A percentile compares a stretch with the other conserved stretches of the same genome.
These are phyloP conservation scores for Penicillium sp. DNA, from an alignment of 2,329 filamentous ascomycete species.

Conservation along the genomic window DNA sequence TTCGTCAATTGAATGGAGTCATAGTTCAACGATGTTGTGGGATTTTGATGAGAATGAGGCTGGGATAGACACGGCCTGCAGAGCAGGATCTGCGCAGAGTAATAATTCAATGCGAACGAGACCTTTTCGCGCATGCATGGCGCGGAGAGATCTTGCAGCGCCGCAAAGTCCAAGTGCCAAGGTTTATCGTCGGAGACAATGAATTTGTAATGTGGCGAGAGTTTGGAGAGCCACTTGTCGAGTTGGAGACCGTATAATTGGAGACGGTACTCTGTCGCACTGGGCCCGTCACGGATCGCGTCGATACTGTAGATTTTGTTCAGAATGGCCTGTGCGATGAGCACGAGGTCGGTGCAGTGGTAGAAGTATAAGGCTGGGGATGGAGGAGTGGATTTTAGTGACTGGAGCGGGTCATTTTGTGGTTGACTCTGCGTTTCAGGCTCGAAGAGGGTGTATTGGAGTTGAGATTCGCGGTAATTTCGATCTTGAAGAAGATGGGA, in stretches of 20 bases:
- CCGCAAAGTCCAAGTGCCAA: slow-evolving; percentile 18
- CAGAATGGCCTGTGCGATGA: slow-evolving; percentile 34
- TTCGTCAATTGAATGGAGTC: slow-evolving; percentile 1
- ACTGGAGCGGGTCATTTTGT: slow-evolving; percentile 16
- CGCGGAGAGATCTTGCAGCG: slow-evolving; percentile 10
- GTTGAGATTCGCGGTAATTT: slow-evolving; percentile 13
- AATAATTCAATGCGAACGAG: slow-evolving; percentile 38
- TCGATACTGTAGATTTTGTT: slow-evolving; percentile 37
- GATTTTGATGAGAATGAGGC: slow-evolving; percentile 11
- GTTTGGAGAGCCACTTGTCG: slow-evolving; percentile 32
- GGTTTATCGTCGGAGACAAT: slow-evolving; percentile 17
- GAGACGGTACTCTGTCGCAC: slow-evolving; percentile 30
- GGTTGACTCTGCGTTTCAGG: slow-evolving; percentile 1
- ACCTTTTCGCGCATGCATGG: slow-evolving; percentile 26
- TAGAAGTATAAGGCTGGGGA: slow-evolving; percentile 35
- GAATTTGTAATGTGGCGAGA: slow-evolving; percentile 32
- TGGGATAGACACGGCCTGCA: slow-evolving; percentile 39
- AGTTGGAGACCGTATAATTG: slow-evolving; percentile 26
- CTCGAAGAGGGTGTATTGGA: slow-evolving; percentile 28
- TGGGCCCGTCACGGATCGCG: slow-evolving; percentile 26
- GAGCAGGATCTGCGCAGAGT: slow-evolving; percentile 36
- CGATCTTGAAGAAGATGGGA: slow-evolving; percentile 22
- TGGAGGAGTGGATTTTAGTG: slow-evolving; percentile 21
- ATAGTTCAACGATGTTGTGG: background rate
- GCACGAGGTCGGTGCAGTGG: slow-evolving; percentile 31